Base-by-base conservation (phyloP, 2,329 filamentous ascomycete genomes). In the Lachnellula subtilissima region DNA sequence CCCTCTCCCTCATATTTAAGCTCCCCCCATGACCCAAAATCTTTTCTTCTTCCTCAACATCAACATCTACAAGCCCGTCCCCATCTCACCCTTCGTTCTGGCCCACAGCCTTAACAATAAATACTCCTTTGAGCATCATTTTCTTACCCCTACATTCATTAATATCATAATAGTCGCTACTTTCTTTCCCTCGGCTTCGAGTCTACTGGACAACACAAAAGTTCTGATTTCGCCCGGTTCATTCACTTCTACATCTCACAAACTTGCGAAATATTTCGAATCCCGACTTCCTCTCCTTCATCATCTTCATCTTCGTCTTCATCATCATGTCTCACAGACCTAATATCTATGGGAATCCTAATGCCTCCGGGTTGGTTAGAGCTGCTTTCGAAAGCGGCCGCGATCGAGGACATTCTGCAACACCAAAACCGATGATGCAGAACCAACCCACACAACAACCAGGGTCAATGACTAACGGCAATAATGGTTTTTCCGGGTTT, bases 361-460 rank as follows among this genome's bases (percentile, higher is more conserved):
- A 25, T 19, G 39, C 15, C 17, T 53, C 50, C 14, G 55, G 55
- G 15, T 23, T 57, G 12, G 47, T 54, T 4, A 40, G 51, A 40
- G 55, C 55, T 1, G 55, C 40, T 12, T 43, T 40, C n/a, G 15
- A 46, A 6, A 57, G 32, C 12, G 51, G 47, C 9, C 46, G 55
- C 19, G 45, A 53, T 37, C 25, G 47, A 28, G 51, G 55, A 2
- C n/a, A 32, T 25, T 53, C 55, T 15, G 55, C 55, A 23, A 57
- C 55, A 22, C 55, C 55, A 2, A 9, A 48, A 11, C 45, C 23
- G 8, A 48, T 22, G 15, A 22, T 48, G n/a, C 11, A 9, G n/a
- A 22, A 9, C 12, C 45, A 12, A 35, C n/a, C 19, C 11, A 11
- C 8, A 45, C 42, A 45, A 3, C 22, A 19, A 22, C 22, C 42